Evolutionary conservation across 495 filamentous ascomycete species (phyloP).

Genomic region (Usnea hakonensis): DNA sequence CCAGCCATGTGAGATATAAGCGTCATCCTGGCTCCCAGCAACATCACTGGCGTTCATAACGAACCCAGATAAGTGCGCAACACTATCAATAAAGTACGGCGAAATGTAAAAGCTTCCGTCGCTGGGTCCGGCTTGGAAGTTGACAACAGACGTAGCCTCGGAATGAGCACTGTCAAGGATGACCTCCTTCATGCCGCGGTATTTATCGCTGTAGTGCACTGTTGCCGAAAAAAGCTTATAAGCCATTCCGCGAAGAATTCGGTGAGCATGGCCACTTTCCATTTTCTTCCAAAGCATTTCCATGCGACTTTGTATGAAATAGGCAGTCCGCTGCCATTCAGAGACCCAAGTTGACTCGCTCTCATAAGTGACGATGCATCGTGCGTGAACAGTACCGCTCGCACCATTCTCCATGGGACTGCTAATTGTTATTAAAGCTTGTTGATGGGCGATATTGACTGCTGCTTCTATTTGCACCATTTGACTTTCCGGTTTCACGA

Average conservation of each 20-base stretch:
- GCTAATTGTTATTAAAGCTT: constrained; percentile 32
- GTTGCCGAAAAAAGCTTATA: constrained; percentile 60
- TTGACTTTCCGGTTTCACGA: constrained; percentile 40
- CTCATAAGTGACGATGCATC: constrained; percentile 34
- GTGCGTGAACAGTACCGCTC: constrained; percentile 43
- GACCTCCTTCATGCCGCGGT: constrained; percentile 61
- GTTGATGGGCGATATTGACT: constrained; percentile 31
- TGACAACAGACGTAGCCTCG: constrained; percentile 35
- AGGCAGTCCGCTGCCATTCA: constrained; percentile 10
- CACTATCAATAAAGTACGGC: constrained; percentile 44
- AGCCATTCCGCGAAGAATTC: constrained; percentile 49
- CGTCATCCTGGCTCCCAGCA: constrained; percentile 37
- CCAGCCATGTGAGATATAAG: constrained; percentile 42
- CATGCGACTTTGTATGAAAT: constrained; percentile 38
- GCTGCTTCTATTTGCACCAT: constrained; percentile 36
- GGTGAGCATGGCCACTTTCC: constrained; percentile 22
- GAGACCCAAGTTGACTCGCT: background rate
- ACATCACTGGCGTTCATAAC: constrained; percentile 46
- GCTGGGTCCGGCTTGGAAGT: constrained; percentile 35
- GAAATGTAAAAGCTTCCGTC: constrained; percentile 37
- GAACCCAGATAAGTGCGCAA: constrained; percentile 46
- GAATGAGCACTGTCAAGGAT: constrained; percentile 36
- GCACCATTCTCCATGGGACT: constrained; percentile 39
- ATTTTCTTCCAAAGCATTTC: constrained; percentile 33
- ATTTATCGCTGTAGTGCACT: constrained; percentile 53